Percentiles rank a stretch among this genome's conserved stretches.
These are phyloP conservation scores for Cercospora janseana DNA, from an alignment of 2,329 filamentous ascomycete species.

Conservation along the genomic window DNA sequence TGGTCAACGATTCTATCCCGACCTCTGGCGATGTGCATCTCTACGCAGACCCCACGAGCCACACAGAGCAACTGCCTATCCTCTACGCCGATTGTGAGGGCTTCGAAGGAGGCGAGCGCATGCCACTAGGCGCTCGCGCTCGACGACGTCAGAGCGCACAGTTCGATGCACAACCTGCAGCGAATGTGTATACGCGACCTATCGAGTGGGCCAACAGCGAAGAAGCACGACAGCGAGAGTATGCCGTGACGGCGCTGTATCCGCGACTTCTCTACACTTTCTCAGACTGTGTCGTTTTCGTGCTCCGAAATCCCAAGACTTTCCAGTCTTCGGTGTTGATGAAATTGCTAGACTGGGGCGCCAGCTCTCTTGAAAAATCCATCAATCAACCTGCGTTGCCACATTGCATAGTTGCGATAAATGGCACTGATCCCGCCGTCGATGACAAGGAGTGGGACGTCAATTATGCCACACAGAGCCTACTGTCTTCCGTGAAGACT, in stretches of 20 bases:
- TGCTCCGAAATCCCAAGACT: conserved; percentile 42
- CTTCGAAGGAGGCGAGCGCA: conserved; percentile 50
- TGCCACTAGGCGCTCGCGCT: conserved; percentile 37
- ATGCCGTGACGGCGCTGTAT: conserved; percentile 42
- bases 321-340: conserved; percentile 38
- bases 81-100: conserved; percentile 56
- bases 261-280: conserved; percentile 46
- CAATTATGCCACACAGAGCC: conserved; percentile 36
- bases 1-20: conserved; percentile 42
- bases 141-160: conserved; percentile 25
- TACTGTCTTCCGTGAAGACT: conserved; percentile 35
- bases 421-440: conserved; percentile 36
- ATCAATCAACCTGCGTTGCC: conserved; percentile 57
- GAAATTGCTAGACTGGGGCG: conserved; percentile 52
- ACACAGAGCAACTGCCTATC: conserved; percentile 43
- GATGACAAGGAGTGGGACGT: conserved; percentile 39
- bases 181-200: conserved; percentile 27
- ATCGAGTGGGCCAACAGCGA: conserved; percentile 38
- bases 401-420: conserved; percentile 54
- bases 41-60: conserved; percentile 50
- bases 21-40: conserved; percentile 55
- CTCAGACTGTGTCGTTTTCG: conserved; percentile 47
- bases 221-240: conserved; percentile 38
- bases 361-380: conserved; percentile 52
- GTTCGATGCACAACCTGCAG: conserved; percentile 15